A percentile compares a stretch with the other conserved stretches of the same genome.
Conservation (phyloP, 345 rosid genomes). For the Eucalyptus sideroxylon region DNA sequence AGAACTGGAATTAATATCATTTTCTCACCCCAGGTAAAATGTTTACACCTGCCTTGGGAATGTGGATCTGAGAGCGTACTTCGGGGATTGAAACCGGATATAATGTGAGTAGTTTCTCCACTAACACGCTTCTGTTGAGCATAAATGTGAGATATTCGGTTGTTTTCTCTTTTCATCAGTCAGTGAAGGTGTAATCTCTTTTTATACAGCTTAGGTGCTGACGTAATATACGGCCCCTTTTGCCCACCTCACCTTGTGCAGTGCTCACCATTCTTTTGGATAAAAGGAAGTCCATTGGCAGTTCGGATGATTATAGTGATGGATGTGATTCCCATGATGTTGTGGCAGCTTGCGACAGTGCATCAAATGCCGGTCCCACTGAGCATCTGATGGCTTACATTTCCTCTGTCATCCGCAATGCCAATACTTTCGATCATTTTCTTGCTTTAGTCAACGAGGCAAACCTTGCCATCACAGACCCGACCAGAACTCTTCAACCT, state of each 20-base stretch:
- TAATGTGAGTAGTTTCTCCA: neutral
- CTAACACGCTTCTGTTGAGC: neutral
- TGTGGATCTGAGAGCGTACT: neutral
- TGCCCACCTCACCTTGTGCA: constrained; percentile 64
- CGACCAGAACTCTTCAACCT: constrained; percentile 32
- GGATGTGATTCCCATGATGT: neutral
- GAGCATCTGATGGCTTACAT: constrained; percentile 39
- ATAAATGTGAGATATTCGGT: neutral
- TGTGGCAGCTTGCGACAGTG: neutral
- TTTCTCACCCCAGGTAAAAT: neutral
- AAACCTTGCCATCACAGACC: constrained; percentile 12
- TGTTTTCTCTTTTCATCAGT: neutral
- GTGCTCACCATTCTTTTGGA: constrained; percentile 42
- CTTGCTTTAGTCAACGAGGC: constrained; percentile 38
- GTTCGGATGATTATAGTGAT: neutral
- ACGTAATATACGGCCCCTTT: constrained; percentile 61
- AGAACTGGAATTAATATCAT: neutral
- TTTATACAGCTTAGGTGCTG: constrained; percentile 64
- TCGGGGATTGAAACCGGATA: neutral
- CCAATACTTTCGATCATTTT: constrained; percentile 39
- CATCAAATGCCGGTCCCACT: neutral
- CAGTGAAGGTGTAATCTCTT: neutral
- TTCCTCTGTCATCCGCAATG: constrained; percentile 24
- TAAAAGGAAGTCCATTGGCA: neutral
- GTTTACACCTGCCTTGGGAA: neutral